Percentiles rank a stretch among this genome's conserved stretches.
Conservation (phyloP, 495 filamentous ascomycete genomes). For the Penicillium lagena region DNA sequence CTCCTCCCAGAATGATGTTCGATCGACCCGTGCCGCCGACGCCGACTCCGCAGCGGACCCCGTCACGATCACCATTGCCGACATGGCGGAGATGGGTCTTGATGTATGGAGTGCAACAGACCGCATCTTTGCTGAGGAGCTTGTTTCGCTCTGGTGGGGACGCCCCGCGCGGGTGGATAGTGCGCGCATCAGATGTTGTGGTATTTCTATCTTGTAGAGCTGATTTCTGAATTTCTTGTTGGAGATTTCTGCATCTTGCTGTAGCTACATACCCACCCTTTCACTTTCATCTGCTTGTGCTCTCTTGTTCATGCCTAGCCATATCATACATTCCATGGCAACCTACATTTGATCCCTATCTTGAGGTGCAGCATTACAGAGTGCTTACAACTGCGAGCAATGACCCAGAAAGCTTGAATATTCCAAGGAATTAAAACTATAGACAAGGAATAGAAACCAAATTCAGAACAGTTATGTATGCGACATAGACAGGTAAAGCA, state of each 20-base stretch:
- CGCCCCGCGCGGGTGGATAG: conserved; percentile 62
- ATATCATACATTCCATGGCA: no score
- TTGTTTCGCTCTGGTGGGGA: conserved; percentile 65
- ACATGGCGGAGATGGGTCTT: conserved; percentile 73
- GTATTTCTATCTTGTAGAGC: conserved; percentile 64
- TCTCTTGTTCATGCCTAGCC: no score
- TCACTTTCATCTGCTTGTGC: no score
- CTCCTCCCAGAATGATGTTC: no score
- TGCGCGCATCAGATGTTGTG: conserved; percentile 72
- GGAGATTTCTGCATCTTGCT: not conserved
- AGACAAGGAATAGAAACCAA: no score
- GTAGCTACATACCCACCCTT: no score
- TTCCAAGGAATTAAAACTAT: no score
- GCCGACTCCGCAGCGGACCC: conserved; percentile 14
- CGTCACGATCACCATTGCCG: conserved; percentile 58
- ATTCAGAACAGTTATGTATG: not conserved
- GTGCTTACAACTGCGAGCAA: no score
- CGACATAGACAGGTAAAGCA: not conserved
- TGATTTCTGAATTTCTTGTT: not conserved
- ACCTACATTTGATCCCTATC: no score
- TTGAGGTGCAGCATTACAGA: no score
- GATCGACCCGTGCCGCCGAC: no score
- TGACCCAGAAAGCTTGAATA: no score
- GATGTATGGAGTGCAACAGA: conserved; percentile 82
- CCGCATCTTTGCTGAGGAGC: conserved; percentile 62